Evolutionary conservation across 176 grass and related monocot species (phyloP), one percentile per base, ranked within the genome.

Genomic region (Leersia perrieri): DNA sequence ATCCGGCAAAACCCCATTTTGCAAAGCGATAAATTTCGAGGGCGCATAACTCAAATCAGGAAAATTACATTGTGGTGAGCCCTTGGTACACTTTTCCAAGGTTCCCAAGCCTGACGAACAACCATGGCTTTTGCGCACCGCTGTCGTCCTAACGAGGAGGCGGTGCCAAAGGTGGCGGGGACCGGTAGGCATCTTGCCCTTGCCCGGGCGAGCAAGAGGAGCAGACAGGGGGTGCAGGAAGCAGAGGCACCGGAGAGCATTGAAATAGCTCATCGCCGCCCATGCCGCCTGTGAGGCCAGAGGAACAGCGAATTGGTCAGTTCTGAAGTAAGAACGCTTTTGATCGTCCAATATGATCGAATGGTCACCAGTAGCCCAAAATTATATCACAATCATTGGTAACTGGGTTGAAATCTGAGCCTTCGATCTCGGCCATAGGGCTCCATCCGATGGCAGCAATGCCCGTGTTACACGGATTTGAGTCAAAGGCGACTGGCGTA

Each of bases 71-170:
- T 98, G 83, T 98, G 92, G 63, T 92, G 89, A 29, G 95, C 29
- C 92, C 71, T 67, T 88, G 85, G 74, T 94, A 94, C 74, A 93
- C 40, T 88, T 90, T 98, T 3, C 95, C 95, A 18, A 92, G 95
- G 71, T 98, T 98, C 29, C 95, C 95, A 11, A 98, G 92, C 27
- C 92, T 90, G 26, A 94, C 86, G 82, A 98, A 80, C 29, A 98
- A 78, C 95, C 95, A 98, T 22, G 92, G 92, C 83, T 79, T 98
- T 73, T 77, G 80, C 38, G 83, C 23, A 49, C 62, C 83, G 15
- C 78, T 68, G 62, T 83, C 90, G 58, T 44, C 77, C 40, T 11
- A 80, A 82, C 68, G 85, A 58, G 35, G 60, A 88, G 42, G 79
- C 34, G 71, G 23, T 33, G 22, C 34, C 30, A 29, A 69, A 62